Percentiles rank a stretch among this genome's conserved stretches.
Conservation (phyloP, 75 land plant genomes). For the Isoetes taiwanensis region DNA sequence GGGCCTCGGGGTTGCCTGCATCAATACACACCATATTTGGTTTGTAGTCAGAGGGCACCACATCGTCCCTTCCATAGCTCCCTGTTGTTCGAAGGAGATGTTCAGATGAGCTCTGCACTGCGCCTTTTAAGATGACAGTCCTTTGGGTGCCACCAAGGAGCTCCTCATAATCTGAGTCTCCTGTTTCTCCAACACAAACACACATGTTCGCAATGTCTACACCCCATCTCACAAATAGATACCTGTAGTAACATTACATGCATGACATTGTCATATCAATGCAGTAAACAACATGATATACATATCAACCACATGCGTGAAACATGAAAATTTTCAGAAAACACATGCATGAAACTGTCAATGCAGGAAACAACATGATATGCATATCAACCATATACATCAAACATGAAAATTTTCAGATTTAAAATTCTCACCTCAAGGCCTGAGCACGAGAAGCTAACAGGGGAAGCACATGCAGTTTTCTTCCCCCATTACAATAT, state of each 20-base stretch:
- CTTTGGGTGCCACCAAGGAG: conserved; percentile 57
- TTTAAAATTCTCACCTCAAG: conserved; percentile 41
- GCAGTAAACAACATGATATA: not conserved
- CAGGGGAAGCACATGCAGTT: conserved; percentile 58
- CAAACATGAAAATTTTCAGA: not conserved
- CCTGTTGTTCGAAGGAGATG: conserved; percentile 23
- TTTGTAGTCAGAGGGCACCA: conserved; percentile 44
- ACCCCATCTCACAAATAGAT: conserved; percentile 66
- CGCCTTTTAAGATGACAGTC: conserved; percentile 47
- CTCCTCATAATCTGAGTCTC: conserved; percentile 81
- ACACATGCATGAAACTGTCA: not conserved
- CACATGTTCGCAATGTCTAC: conserved; percentile 44
- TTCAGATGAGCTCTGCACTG: conserved; percentile 16
- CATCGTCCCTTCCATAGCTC: conserved; percentile 47
- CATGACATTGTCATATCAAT: not conserved
- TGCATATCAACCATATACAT: not conserved
- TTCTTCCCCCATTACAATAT: conserved; percentile 50
- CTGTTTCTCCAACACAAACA: conserved; percentile 67
- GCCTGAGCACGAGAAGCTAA: conserved; percentile 80
- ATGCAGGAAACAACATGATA: not conserved
- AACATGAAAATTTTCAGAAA: not conserved
- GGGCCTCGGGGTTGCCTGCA: too few relatives aligned
- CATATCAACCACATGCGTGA: not conserved
- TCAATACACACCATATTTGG: conserved; percentile 36
- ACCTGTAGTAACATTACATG: conserved; percentile 29